Evolutionary conservation across 192 early-diverging fungal species (phyloP), one percentile per base, ranked within the genome.

Genomic region (Chytriomyces sp.): DNA sequence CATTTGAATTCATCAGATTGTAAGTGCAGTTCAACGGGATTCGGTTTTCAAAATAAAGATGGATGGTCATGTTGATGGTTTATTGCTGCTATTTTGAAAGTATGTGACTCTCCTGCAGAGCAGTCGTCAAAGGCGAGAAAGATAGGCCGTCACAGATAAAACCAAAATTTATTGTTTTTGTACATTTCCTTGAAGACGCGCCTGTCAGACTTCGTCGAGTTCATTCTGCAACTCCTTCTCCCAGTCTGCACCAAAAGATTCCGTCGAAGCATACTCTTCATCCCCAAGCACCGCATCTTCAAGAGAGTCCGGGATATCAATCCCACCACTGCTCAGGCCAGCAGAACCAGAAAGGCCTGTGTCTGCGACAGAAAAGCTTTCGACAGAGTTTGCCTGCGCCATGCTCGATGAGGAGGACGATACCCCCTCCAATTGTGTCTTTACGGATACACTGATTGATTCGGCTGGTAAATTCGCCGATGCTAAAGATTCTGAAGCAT

Each of bases 221-320:
- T 79, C 78, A 53, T 72, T 59, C 26, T 74, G 70, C 60, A 74
- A n/a, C 53, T 79, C 70, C 62, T 64, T 63, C 65, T 79, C 78
- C 78, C 78, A 79, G 45, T 79, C 78, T 5, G 73, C 73, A 43
- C 63, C 61, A 75, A 75, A 75, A 8, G 73, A 64, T 44, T 75
- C 73, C 10, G 28, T 65, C n/a, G 62, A 26, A 23, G 44, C 73
- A 43, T 75, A 75, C 23, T 75, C 73, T n/a, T 62, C 73, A 50
- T 63, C 63, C 18, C 13, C 73, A 23, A 66, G 24, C 18, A 8
- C 73, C 35, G 35, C 35, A 18, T 66, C 73, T 11, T 66, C 64
- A 61, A 75, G 45, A 20, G 64, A 64, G 23, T 66, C 73, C 5
- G 73, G 73, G 66, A 75, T 75, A 13, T 48, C 73, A 63, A 1